Conservation (phyloP, 306 rosid genomes). For the Dalbergia oliveri region DNA sequence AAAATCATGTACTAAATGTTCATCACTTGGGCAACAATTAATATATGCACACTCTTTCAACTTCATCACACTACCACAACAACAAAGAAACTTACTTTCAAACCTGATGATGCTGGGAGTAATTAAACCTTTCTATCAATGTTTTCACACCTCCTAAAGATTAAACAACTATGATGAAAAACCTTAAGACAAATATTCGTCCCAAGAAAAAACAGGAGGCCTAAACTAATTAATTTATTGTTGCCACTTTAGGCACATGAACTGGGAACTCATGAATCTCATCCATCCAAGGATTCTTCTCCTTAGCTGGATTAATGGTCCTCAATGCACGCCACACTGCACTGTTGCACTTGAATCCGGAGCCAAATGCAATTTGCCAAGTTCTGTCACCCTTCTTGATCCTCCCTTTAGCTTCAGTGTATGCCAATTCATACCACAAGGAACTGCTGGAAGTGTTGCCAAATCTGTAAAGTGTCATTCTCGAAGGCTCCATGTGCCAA, state of each 20-base stretch:
- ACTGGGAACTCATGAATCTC: conserved; percentile 87
- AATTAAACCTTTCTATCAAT: conserved; percentile 5
- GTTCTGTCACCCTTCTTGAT: conserved; percentile 74
- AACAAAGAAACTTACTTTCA: conserved; percentile 32
- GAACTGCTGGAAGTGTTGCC: conserved; percentile 94
- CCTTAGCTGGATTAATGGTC: conserved; percentile 73
- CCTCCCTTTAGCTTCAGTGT: conserved; percentile 82
- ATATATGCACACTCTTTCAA: conserved; percentile 38
- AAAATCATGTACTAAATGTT: conserved; percentile 43
- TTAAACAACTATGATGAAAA: conserved; percentile 19
- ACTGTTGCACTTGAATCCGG: conserved; percentile 90
- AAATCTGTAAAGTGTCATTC: conserved; percentile 78
- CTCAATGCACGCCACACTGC: conserved; percentile 85
- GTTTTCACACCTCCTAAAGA: conserved; percentile 40
- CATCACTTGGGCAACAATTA: conserved; percentile 22
- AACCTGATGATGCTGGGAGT: background rate
- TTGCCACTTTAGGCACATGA: conserved; percentile 55
- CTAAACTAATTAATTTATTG: conserved; percentile 33
- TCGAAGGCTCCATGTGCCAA: conserved; percentile 94
- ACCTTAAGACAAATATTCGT: background rate
- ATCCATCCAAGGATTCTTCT: conserved; percentile 87
- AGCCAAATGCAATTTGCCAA: conserved; percentile 94
- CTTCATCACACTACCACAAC: conserved; percentile 39
- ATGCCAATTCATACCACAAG: conserved; percentile 87
- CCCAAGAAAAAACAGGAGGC: conserved; percentile 10